Evolutionary conservation across 257 asterid species (phyloP).

Genomic region (Nicotiana otophora): DNA sequence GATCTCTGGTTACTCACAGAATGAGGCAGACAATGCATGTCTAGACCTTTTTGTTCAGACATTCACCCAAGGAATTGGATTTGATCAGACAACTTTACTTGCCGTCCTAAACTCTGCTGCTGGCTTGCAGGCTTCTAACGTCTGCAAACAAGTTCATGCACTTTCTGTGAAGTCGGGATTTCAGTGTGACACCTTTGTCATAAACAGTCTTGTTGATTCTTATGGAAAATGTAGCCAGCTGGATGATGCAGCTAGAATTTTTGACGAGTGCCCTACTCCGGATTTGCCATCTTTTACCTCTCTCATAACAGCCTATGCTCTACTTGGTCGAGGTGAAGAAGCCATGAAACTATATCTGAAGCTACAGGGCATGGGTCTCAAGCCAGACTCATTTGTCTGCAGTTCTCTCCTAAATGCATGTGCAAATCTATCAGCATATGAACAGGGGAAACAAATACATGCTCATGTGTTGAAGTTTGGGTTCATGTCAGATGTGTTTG

Average conservation of each 20-base stretch:
- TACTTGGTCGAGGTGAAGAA: slow-evolving; percentile 14
- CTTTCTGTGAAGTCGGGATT: slow-evolving; percentile 9
- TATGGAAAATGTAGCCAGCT: slow-evolving; percentile 11
- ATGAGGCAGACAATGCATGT: slow-evolving; percentile 1
- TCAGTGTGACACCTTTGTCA: neutral
- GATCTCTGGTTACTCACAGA: slow-evolving; percentile 13
- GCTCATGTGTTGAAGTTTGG: slow-evolving; percentile 13
- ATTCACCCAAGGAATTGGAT: neutral
- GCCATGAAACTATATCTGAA: slow-evolving; percentile 4
- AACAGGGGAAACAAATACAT: slow-evolving; percentile 14
- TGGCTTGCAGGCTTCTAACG: neutral
- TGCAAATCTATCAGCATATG: slow-evolving; percentile 13
- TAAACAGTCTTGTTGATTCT: slow-evolving; percentile 12
- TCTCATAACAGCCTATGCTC: slow-evolving; percentile 10
- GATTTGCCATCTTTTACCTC: slow-evolving; percentile 11
- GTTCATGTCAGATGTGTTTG: slow-evolving; percentile 9
- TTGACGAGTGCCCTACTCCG: slow-evolving; percentile 9
- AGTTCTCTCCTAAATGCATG: slow-evolving; percentile 14
- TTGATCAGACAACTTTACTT: slow-evolving; percentile 9
- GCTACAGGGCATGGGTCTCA: neutral
- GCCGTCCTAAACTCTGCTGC: slow-evolving; percentile 7
- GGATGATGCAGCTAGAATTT: slow-evolving; percentile 1
- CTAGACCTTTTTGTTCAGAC: neutral
- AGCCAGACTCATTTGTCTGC: slow-evolving; percentile 13
- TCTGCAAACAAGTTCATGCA: slow-evolving; percentile 9